Conservation (phyloP, 2,329 filamentous ascomycete species). For the Didymella lethalis region DNA sequence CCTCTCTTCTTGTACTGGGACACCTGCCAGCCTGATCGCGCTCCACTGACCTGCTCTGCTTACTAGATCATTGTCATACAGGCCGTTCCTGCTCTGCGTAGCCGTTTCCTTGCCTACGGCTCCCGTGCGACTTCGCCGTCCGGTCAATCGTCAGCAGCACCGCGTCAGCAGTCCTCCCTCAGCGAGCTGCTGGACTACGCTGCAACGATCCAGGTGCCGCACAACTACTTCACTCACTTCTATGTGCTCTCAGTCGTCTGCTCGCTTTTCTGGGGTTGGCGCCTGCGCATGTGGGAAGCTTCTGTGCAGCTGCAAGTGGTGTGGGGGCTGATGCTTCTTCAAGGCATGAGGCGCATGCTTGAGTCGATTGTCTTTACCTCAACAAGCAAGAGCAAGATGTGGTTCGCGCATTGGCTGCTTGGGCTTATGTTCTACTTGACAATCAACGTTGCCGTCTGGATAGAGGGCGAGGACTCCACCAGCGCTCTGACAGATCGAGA, state of each 20-base stretch:
- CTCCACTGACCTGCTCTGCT: constrained; percentile 39
- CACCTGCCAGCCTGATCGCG: constrained; percentile 32
- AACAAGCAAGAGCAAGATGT: constrained; percentile 79
- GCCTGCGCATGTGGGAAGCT: constrained; percentile 59
- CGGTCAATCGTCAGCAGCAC: constrained; percentile 6
- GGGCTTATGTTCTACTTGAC: constrained; percentile 79
- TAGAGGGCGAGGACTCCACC: constrained; percentile 78
- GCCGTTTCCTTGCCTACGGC: constrained; percentile 68
- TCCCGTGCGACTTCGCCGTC: constrained; percentile 55
- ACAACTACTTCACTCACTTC: constrained; percentile 89
- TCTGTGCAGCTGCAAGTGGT: constrained; percentile 67
- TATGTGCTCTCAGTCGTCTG: constrained; percentile 75
- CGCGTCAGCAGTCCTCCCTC: constrained; percentile 22
- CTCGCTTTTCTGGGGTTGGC: constrained; percentile 76
- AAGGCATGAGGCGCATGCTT: constrained; percentile 76
- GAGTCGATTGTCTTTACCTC: constrained; percentile 76
- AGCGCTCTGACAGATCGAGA: constrained; percentile 45
- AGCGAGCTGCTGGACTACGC: constrained; percentile 57
- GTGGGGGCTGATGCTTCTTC: constrained; percentile 77
- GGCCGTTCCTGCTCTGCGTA: constrained; percentile 59
- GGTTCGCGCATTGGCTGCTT: constrained; percentile 80
- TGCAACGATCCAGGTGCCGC: constrained; percentile 72
- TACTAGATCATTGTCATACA: constrained; percentile 61
- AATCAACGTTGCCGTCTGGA: constrained; percentile 80
- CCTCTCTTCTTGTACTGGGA: constrained; percentile 51